Conservation (phyloP, 2,329 filamentous ascomycete genomes). For the Mollisiaceae sp. region DNA sequence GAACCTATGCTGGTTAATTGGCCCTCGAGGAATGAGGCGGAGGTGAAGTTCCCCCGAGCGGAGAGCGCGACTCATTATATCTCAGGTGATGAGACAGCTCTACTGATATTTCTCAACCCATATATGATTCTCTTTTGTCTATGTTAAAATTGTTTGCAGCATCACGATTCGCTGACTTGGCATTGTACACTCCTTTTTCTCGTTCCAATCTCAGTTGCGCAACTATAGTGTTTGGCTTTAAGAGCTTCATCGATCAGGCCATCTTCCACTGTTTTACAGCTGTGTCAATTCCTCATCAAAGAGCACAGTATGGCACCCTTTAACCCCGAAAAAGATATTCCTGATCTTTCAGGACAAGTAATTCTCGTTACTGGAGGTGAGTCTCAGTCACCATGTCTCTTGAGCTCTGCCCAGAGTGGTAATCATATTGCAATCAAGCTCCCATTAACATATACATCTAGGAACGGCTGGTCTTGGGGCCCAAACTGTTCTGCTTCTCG, state of each 20-base stretch:
- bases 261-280: too few relatives aligned
- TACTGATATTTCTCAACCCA: too few relatives aligned
- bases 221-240: too few relatives aligned
- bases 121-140: too few relatives aligned
- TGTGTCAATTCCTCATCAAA: not conserved
- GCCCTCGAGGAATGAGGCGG: not conserved
- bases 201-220: too few relatives aligned
- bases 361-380: slow-evolving; percentile 2
- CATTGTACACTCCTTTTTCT: too few relatives aligned
- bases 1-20: not conserved
- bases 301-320: not conserved
- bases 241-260: too few relatives aligned
- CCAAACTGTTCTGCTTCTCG: slow-evolving; percentile 46
- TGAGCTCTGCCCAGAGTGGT: not conserved
- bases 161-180: too few relatives aligned
- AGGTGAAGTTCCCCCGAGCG: not conserved
- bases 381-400: not conserved
- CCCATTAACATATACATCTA: slow-evolving; percentile 9
- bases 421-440: not conserved
- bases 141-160: too few relatives aligned
- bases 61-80: not conserved
- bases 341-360: slow-evolving; percentile 4
- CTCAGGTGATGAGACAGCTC: not conserved
- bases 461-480: slow-evolving; percentile 55
- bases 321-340: slow-evolving; percentile 1